These are phyloP conservation scores for Neurospora sublineolata DNA, from an alignment of 495 filamentous ascomycete genomes.

Conservation along the genomic window DNA sequence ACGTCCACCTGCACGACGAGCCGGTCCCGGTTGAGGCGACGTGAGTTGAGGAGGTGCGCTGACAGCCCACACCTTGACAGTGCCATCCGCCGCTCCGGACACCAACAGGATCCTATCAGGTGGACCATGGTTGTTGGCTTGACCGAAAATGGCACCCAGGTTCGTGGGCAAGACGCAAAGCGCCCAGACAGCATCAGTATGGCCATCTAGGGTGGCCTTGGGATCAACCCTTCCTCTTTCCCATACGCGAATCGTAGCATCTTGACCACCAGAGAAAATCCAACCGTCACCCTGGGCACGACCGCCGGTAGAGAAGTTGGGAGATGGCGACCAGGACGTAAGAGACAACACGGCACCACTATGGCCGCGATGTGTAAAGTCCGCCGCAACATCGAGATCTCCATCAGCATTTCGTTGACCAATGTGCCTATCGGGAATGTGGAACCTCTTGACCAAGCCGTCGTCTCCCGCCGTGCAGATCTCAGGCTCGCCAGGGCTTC, in stretches of 20 bases:
- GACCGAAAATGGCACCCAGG: slow-evolving; percentile 63
- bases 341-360: slow-evolving; percentile 78
- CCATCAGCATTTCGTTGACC: slow-evolving; percentile 38
- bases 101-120: slow-evolving; percentile 80
- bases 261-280: slow-evolving; percentile 95
- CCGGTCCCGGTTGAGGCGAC: slow-evolving; percentile 51
- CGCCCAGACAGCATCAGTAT: slow-evolving; percentile 92
- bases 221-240: slow-evolving; percentile 87
- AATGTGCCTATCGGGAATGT: slow-evolving; percentile 61
- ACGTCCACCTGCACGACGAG: slow-evolving; percentile 64
- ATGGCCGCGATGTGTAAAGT: slow-evolving; percentile 92
- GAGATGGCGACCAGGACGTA: slow-evolving; percentile 71
- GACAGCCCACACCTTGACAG: slow-evolving; percentile 86
- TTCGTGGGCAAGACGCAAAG: slow-evolving; percentile 88
- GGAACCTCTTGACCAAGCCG: slow-evolving; percentile 91
- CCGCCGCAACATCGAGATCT: slow-evolving; percentile 81
- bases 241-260: slow-evolving; percentile 88
- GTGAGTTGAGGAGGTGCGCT: slow-evolving; percentile 79
- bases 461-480: slow-evolving; percentile 96
- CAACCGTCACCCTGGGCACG: slow-evolving; percentile 81
- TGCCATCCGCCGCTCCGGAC: slow-evolving; percentile 84
- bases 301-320: slow-evolving; percentile 79
- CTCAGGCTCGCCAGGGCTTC: slow-evolving; percentile 87
- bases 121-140: slow-evolving; percentile 54
- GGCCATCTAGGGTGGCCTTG: slow-evolving; percentile 87